Percentiles rank a stretch among this genome's conserved stretches.
phyloP scores from a whole-genome alignment of 129 eudicot species.

The Escallonia herrerae region DNA sequence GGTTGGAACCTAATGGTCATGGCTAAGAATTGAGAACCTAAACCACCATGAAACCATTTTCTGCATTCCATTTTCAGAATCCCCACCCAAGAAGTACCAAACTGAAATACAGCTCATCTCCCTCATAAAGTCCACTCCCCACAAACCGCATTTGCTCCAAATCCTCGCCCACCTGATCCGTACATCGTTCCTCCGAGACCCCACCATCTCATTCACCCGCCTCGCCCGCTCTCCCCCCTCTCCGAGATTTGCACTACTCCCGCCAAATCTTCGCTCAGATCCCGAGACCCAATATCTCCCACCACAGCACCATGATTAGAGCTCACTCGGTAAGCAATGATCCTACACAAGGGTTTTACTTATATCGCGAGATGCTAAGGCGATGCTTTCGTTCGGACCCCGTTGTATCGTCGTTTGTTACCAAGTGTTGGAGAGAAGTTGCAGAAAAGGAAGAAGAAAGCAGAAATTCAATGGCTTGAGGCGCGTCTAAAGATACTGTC shows the following conservation, averaged over 20 bases:
- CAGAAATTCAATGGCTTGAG: too few species aligned
- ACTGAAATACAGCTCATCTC: conserved; percentile 31
- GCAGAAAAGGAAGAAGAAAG: too few species aligned
- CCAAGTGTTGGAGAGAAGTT: too few species aligned
- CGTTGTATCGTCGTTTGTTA: conserved; percentile 36
- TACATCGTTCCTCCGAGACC: conserved; percentile 33
- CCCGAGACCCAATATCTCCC: conserved; percentile 39
- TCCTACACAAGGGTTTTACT: conserved; percentile 42
- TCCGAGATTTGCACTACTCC: conserved; percentile 32
- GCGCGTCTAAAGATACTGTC: too few species aligned
- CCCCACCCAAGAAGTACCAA: conserved; percentile 8
- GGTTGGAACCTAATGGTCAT: too few species aligned
- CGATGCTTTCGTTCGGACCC: conserved; percentile 42
- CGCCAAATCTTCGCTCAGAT: conserved; percentile 35
- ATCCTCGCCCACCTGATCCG: conserved; percentile 66
- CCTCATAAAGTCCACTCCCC: conserved; percentile 49
- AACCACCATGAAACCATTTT: too few species aligned
- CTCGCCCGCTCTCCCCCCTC: conserved; percentile 36
- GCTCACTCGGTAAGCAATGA: conserved; percentile 32
- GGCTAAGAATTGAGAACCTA: too few species aligned
- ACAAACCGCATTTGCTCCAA: conserved; percentile 47
- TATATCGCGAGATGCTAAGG: conserved; percentile 43
- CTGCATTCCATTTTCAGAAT: conserved; percentile 9
- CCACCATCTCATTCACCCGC: conserved; percentile 41
- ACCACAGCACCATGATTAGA: conserved; percentile 53